Evolutionary conservation across 108 stramenopile genomes (phyloP).

Genomic region (Nannochloropsis oceanica): DNA sequence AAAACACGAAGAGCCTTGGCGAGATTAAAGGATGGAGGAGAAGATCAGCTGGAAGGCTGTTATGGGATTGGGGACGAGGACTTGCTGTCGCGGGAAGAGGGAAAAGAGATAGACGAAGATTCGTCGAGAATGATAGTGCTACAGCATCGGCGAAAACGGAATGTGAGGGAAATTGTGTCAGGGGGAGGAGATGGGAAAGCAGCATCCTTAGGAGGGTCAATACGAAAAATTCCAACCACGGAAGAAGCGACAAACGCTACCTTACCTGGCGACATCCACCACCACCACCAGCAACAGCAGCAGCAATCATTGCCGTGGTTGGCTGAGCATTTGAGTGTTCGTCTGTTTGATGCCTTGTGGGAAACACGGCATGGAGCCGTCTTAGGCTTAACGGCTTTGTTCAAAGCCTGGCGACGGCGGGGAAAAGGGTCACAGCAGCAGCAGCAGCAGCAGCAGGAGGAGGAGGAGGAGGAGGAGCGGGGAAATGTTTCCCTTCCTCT

Average conservation of each 20-base stretch:
- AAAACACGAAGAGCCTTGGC: neutral
- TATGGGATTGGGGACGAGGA: neutral
- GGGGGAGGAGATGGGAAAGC: neutral
- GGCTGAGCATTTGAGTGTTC: neutral
- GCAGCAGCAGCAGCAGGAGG: neutral
- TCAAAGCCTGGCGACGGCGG: conserved; percentile 11
- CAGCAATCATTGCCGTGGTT: neutral
- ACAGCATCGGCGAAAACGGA: neutral
- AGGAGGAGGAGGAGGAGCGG: neutral
- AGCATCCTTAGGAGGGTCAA: too few species aligned
- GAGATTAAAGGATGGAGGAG: neutral
- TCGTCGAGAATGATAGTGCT: neutral
- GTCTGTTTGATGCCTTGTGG: conserved; percentile 9
- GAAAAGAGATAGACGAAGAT: neutral
- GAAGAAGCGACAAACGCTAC: neutral
- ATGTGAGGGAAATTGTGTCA: neutral
- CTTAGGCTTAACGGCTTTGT: conserved; percentile 11
- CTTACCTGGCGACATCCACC: neutral
- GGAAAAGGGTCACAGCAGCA: neutral
- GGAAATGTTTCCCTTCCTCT: neutral
- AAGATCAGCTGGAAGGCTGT: neutral
- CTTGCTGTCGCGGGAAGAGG: neutral
- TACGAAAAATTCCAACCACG: neutral
- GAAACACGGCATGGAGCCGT: conserved; percentile 18
- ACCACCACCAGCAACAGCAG: neutral